Conservation (phyloP, 345 rosid species). For the Aquilaria sinensis region DNA sequence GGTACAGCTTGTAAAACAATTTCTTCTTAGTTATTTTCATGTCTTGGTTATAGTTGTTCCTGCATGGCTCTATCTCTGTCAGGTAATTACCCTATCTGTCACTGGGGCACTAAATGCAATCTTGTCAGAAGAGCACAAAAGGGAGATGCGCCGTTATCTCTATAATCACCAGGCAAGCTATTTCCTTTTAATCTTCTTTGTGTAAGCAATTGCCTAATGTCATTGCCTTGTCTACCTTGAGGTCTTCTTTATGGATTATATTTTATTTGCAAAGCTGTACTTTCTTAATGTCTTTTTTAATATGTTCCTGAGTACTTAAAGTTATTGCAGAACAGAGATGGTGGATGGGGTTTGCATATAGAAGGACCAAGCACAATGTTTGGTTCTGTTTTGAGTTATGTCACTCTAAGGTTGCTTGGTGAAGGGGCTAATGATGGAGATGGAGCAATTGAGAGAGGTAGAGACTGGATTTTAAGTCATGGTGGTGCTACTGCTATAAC, state of each 20-base stretch:
- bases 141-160: slow-evolving; percentile 82
- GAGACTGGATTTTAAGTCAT: slow-evolving; percentile 78
- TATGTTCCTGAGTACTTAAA: background rate
- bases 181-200: slow-evolving; percentile 1
- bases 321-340: slow-evolving; percentile 76
- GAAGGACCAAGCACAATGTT: slow-evolving; percentile 99
- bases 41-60: too few species aligned
- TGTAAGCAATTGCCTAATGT: background rate
- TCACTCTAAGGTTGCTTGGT: slow-evolving; percentile 87
- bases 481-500: slow-evolving; percentile 91
- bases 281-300: background rate
- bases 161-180: slow-evolving; percentile 79
- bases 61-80: slow-evolving; percentile 6
- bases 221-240: background rate
- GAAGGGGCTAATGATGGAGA: slow-evolving; percentile 87
- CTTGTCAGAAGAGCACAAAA: slow-evolving; percentile 62
- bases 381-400: slow-evolving; percentile 83
- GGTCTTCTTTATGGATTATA: background rate
- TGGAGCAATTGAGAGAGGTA: slow-evolving; percentile 76
- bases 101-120: slow-evolving; percentile 85
- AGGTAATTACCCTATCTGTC: slow-evolving; percentile 75
- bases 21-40: too few species aligned
- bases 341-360: slow-evolving; percentile 99
- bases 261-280: background rate
- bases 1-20: too few species aligned